Conservation (phyloP, 169 alveolate species). For the Plasmodium berghei region DNA sequence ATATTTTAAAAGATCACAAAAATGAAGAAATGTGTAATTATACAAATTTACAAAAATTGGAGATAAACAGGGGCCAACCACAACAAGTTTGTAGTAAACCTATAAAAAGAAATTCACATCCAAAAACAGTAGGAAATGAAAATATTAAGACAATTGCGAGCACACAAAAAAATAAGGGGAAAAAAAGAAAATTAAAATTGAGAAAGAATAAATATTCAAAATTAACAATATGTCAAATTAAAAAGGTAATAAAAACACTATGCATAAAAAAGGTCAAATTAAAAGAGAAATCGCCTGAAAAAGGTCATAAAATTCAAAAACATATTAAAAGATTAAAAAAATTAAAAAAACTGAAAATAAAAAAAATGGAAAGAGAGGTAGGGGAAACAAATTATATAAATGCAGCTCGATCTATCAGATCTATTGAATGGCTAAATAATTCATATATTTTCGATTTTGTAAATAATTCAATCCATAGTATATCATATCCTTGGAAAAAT, state of each 20-base stretch:
- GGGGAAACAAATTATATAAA: neutral
- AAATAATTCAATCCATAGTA: slow-evolving; percentile 54
- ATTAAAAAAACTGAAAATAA: neutral
- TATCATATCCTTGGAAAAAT: slow-evolving; percentile 61
- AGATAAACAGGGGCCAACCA: neutral
- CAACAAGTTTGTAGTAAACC: neutral
- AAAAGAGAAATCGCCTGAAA: neutral
- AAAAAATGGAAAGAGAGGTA: neutral
- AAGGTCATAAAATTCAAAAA: neutral
- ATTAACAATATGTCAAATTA: neutral
- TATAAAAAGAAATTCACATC: too few relatives aligned
- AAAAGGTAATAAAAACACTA: neutral
- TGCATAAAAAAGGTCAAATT: neutral
- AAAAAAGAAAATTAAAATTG: neutral
- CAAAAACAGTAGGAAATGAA: neutral
- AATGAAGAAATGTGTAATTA: neutral
- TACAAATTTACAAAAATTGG: neutral
- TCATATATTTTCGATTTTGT: slow-evolving; percentile 53
- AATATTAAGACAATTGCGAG: neutral
- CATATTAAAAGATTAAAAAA: neutral
- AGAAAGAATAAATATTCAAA: too few relatives aligned
- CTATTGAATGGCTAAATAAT: slow-evolving; percentile 67
- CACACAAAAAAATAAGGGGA: neutral
- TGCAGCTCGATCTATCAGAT: neutral
- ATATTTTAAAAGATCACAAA: neutral